Base-by-base conservation (phyloP, 1,284 basidiomycete species). In the Bjerkandera adusta region DNA sequence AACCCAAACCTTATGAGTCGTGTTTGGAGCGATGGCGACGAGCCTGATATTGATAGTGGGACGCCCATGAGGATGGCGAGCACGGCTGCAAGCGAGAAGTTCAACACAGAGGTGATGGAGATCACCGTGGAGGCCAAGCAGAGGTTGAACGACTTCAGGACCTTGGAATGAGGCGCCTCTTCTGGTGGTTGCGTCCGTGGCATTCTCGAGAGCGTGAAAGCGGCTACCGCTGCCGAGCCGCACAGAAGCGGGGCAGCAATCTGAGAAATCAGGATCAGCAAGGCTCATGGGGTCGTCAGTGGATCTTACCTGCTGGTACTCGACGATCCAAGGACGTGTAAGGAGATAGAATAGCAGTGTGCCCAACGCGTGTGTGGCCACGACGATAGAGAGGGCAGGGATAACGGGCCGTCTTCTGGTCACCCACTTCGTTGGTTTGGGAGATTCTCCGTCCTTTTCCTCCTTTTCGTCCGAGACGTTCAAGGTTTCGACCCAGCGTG, bases 101-200 rank as follows among this genome's bases (percentile, higher is more conserved):
- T 97, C 59, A 95, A 81, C 50, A 95, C 84, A 4, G 90, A 86
- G 15, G 82, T 83, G 37, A 90, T 81, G 20, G 92, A 91, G 56
- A 96, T 82, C 48, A 93, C 72, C 4, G 90, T 85, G 12, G 92
- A 91, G 37, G 88, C 78, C 41, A 89, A 64, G 65, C 93, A 84
- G 40, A 92, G 72, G 59, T 83, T 83, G 54, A 89, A 67, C 2
- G 87, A 71, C 56, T 88, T 83, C 27, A 92, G 69, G n/a, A 86
- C 63, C 29, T 64, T 55, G 34, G 73, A 68, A 18, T 76, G 55
- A 1, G 81, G 68, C 6, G 36, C 34, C 13, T 29, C n/a, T 12
- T 16, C 4, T 22, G 20, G 29, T 15, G 16, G 13, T 6, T 22
- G 24, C 20, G 22, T 4, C 6, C 36, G 39, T 12, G 3, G 16